These are phyloP conservation scores for Knufia petricola DNA, from an alignment of 2,329 filamentous ascomycete species.

Conservation along the genomic window DNA sequence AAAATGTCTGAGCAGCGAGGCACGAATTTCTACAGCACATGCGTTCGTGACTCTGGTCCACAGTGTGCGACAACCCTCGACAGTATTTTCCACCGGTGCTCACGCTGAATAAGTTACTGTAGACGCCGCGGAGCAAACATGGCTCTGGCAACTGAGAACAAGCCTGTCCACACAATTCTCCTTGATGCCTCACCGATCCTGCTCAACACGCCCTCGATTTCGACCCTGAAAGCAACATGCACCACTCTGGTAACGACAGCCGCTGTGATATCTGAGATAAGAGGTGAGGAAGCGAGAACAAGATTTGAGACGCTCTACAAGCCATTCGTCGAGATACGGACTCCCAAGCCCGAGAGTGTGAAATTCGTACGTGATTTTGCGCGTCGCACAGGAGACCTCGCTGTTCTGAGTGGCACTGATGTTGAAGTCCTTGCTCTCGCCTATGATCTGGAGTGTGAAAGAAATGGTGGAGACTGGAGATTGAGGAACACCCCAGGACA, in stretches of 20 bases:
- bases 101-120: too few species aligned
- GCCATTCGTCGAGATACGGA: constrained; percentile 72
- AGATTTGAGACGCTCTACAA: constrained; percentile 75
- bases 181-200: constrained; percentile 89
- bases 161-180: constrained; percentile 71
- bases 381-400: constrained; percentile 76
- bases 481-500: constrained; percentile 70
- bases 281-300: constrained; percentile 68
- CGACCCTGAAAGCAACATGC: constrained; percentile 67
- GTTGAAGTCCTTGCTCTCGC: constrained; percentile 79
- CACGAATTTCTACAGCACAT: background rate
- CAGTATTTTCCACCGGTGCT: too few species aligned
- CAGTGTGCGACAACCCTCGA: too few species aligned
- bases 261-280: constrained; percentile 75
- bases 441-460: constrained; percentile 89
- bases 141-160: constrained; percentile 29
- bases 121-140: background rate
- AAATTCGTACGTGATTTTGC: constrained; percentile 77
- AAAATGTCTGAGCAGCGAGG: background rate
- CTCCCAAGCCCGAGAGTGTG: constrained; percentile 65
- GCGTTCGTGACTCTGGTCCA: background rate
- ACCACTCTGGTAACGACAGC: constrained; percentile 74
- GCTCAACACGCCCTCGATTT: constrained; percentile 80
- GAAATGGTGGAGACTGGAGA: constrained; percentile 81
- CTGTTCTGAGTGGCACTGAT: constrained; percentile 81